These are phyloP conservation scores for Cladorrhinum samala DNA, from an alignment of 495 filamentous ascomycete genomes.

Conservation along the genomic window DNA sequence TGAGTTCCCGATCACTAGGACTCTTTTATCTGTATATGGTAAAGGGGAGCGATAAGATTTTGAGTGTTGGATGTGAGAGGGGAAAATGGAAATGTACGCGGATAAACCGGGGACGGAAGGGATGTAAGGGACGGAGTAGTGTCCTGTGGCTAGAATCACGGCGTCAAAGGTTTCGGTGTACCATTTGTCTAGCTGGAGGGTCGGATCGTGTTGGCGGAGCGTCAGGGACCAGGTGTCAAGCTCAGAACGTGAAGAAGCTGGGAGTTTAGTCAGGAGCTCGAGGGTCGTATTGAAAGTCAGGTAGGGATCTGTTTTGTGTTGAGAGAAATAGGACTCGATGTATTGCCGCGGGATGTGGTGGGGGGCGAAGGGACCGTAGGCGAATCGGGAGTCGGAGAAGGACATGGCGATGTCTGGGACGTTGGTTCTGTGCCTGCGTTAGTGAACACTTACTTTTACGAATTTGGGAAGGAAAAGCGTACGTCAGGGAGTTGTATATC, in stretches of 20 bases:
- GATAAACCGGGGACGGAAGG: conserved; percentile 38
- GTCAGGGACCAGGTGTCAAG: conserved; percentile 27
- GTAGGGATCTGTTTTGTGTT: conserved; percentile 31
- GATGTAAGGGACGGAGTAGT: conserved; percentile 47
- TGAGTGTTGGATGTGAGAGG: conserved; percentile 38
- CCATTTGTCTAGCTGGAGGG: conserved; percentile 38
- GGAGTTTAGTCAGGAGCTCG: conserved; percentile 37
- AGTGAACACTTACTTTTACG: background rate
- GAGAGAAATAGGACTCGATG: conserved; percentile 42
- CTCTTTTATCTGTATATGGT: conserved; percentile 26
- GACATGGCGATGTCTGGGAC: conserved; percentile 47
- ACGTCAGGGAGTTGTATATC: conserved; percentile 44
- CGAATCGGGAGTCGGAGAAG: conserved; percentile 42
- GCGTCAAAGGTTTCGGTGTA: conserved; percentile 47
- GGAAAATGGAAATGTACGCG: conserved; percentile 34
- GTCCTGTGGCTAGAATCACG: conserved; percentile 44
- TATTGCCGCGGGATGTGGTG: conserved; percentile 45
- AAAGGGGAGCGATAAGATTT: conserved; percentile 39
- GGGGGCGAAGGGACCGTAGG: conserved; percentile 46
- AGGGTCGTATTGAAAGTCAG: conserved; percentile 44
- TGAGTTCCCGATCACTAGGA: conserved; percentile 45
- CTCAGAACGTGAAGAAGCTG: too few relatives aligned
- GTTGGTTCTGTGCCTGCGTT: conserved; percentile 34
- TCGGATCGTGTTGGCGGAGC: conserved; percentile 35
- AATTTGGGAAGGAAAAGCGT: conserved; percentile 14